Conservation (phyloP, 305 asterid species). For the Fraxinus dipetala region DNA sequence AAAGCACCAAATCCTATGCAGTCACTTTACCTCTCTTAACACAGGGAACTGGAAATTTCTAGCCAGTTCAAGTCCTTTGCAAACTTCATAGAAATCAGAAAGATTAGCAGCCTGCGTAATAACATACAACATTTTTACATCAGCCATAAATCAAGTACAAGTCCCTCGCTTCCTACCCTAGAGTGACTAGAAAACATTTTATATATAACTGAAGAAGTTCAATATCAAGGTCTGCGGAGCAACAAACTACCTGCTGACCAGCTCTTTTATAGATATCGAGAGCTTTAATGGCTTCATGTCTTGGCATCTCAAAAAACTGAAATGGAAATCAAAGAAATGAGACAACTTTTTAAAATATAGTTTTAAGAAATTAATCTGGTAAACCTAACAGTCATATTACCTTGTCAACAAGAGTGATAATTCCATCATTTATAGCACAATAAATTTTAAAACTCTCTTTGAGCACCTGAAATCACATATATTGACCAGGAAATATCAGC, state of each 20-base stretch:
- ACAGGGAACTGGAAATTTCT: constrained; percentile 95
- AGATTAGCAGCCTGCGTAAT: constrained; percentile 68
- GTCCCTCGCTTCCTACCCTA: constrained; percentile 5
- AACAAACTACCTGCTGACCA: constrained; percentile 78
- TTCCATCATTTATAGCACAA: constrained; percentile 94
- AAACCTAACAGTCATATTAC: constrained; percentile 39
- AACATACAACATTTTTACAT: not conserved
- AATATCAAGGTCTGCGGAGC: not conserved
- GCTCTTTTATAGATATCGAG: constrained; percentile 92
- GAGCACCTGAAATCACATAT: constrained; percentile 58
- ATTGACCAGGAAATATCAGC: not conserved
- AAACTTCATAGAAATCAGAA: constrained; percentile 90
- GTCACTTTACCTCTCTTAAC: constrained; percentile 62
- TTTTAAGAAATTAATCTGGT: constrained; percentile 1
- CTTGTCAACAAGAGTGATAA: constrained; percentile 95
- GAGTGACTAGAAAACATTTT: constrained; percentile 10
- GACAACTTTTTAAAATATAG: not conserved
- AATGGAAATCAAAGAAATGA: constrained; percentile 19
- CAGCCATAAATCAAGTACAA: constrained; percentile 4
- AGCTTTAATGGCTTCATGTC: constrained; percentile 94
- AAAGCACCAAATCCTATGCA: not conserved
- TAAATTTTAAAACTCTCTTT: constrained; percentile 97
- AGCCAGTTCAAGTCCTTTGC: constrained; percentile 96
- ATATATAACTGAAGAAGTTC: not conserved
- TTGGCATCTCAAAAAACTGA: constrained; percentile 99